Percentiles rank a stretch among this genome's conserved stretches.
phyloP scores from a whole-genome alignment of 2,329 filamentous ascomycete species.

The Pochonia chlamydosporia region DNA sequence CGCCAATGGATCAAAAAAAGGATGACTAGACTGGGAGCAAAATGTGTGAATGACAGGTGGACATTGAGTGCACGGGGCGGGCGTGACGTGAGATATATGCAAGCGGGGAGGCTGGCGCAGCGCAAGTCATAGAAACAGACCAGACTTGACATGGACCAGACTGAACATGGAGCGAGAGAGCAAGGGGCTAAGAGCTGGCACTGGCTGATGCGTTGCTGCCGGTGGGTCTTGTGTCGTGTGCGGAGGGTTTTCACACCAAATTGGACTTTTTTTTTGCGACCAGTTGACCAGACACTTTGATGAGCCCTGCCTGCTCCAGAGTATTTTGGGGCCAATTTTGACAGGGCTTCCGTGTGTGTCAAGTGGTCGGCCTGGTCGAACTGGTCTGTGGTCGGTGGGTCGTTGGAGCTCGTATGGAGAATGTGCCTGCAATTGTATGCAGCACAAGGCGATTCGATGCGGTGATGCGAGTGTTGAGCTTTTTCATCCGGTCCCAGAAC shows the following conservation, averaged over 20 bases:
- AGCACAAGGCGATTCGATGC: background rate
- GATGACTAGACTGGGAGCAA: constrained; percentile 4
- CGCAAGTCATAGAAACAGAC: no score
- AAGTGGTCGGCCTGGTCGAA: no score
- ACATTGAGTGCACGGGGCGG: constrained; percentile 9
- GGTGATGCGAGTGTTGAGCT: background rate
- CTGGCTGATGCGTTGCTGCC: constrained; percentile 2
- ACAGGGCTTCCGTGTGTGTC: no score
- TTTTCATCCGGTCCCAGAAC: no score
- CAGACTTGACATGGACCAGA: no score
- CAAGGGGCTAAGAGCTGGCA: constrained; percentile 2
- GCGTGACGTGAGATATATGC: constrained; percentile 19
- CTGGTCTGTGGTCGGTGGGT: background rate
- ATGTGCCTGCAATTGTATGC: background rate
- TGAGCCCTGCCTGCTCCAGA: no score
- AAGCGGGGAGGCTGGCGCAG: constrained; percentile 13
- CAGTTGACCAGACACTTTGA: no score
- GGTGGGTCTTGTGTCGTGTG: constrained; percentile 7
- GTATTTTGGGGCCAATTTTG: background rate
- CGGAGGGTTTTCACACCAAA: constrained; percentile 5
- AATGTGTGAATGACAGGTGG: constrained; percentile 13
- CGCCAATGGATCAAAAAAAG: constrained; percentile 5
- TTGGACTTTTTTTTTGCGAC: constrained; percentile 5
- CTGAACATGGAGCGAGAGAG: background rate
- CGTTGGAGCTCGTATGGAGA: background rate